Evolutionary conservation across 805 yeast species (phyloP).

Genomic region (Yarrowia divulgata): DNA sequence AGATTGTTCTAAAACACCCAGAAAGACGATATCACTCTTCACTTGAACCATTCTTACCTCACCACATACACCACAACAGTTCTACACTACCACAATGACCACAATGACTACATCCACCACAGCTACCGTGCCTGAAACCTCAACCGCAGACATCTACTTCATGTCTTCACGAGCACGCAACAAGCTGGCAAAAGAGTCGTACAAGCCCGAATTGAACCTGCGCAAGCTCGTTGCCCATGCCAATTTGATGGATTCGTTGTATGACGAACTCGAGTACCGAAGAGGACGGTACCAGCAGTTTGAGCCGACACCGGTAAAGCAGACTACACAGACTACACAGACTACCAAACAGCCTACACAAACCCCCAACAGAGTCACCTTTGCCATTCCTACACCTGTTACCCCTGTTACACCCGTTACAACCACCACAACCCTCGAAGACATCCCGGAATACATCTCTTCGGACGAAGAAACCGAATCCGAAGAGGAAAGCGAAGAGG

Average conservation of each 20-base stretch:
- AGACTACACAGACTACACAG: too few relatives aligned
- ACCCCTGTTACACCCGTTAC: not conserved
- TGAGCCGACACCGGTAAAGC: not conserved
- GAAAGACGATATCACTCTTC: too few relatives aligned
- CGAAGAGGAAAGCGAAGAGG: conserved; percentile 25
- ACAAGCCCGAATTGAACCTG: conserved; percentile 22
- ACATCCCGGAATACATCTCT: conserved; percentile 22
- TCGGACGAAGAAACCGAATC: conserved; percentile 28
- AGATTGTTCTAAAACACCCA: too few relatives aligned
- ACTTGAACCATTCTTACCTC: too few relatives aligned
- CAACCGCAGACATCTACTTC: conserved; percentile 34
- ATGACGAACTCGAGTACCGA: conserved; percentile 34
- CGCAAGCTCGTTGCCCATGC: conserved; percentile 38
- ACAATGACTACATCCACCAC: conserved; percentile 2
- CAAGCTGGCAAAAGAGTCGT: conserved; percentile 29
- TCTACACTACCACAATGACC: not conserved
- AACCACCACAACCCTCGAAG: not conserved
- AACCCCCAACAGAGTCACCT: too few relatives aligned
- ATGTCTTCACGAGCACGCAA: conserved; percentile 26
- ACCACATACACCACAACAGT: too few relatives aligned
- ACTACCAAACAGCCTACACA: too few relatives aligned
- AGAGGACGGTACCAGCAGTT: conserved; percentile 28
- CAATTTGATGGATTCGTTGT: conserved; percentile 26
- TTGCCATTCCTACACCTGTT: too few relatives aligned
- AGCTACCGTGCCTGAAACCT: conserved; percentile 12